Evolutionary conservation across 257 asterid genomes (phyloP), one percentile per base, ranked within the genome.

Genomic region (Plantago elongata): DNA sequence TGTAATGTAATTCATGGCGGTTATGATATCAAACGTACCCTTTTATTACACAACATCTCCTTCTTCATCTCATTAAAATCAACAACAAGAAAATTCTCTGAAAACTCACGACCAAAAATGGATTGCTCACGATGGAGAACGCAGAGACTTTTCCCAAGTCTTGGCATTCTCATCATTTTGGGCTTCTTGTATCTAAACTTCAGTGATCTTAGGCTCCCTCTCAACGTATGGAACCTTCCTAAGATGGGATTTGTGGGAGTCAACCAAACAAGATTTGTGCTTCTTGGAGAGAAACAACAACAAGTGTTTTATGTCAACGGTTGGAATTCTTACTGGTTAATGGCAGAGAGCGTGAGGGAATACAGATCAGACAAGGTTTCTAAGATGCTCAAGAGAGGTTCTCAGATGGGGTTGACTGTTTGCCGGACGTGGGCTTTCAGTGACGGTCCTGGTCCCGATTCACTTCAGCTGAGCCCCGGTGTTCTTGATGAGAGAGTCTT

Each of bases 241-340:
- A 40, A 43, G 50, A 73, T 75, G 81, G 66, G 62, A 42, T 81
- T 81, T 45, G 82, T 75, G 51, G 84, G 84, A 57, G 81, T 81
- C 58, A 78, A 81, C 70, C 64, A 69, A 71, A 81, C 87, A 68
- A 73, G 81, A 57, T 81, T 81, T 70, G 68, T 75, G 69, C 63
- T 78, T 71, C 30, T 60, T 4, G 37, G 46, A 45, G 38, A 11
- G 43, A 29, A 5, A 14, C 52, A 2, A 8, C 58, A 54, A 34
- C 78, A 70, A 16, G 42, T 77, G 7, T 34, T 34, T 34, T 83
- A 80, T 13, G 74, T 83, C 38, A 80, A 83, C 42, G 89, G 86
- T 11, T 83, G 89, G 89, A 83, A 83, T 62, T 83, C 89, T 9
- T 83, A 83, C 60, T 83, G 89, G 89, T 51, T 83, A 71, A 77